Percentiles rank a stretch among this genome's conserved stretches.
Conservation (phyloP, 2,329 filamentous ascomycete genomes). For the Passalora sequoiae region DNA sequence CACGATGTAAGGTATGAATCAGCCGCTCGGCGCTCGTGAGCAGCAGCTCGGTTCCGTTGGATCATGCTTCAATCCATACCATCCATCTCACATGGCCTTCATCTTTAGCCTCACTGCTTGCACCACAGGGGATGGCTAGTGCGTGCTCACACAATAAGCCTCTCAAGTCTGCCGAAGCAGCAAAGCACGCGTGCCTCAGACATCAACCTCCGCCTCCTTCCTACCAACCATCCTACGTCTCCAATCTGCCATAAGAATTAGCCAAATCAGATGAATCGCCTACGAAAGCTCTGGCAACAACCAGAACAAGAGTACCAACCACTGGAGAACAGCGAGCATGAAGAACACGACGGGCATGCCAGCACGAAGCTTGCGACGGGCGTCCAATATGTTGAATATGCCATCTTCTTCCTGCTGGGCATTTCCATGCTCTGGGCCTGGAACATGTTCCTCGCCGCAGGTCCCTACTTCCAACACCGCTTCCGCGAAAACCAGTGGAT, state of each 20-base stretch:
- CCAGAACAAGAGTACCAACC: slow-evolving; percentile 33
- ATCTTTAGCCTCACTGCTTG: too few relatives aligned
- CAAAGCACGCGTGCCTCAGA: too few relatives aligned
- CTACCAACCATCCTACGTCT: background rate
- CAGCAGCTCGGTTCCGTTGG: too few relatives aligned
- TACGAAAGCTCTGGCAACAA: slow-evolving; percentile 26
- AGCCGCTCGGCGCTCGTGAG: too few relatives aligned
- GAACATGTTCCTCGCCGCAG: slow-evolving; percentile 98
- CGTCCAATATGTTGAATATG: slow-evolving; percentile 85
- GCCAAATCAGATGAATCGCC: slow-evolving; percentile 24
- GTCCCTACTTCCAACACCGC: slow-evolving; percentile 83
- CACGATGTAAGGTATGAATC: background rate
- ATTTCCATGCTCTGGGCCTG: slow-evolving; percentile 97
- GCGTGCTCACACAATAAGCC: too few relatives aligned
- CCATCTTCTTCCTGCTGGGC: slow-evolving; percentile 77
- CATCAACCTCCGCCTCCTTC: too few relatives aligned
- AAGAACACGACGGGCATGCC: slow-evolving; percentile 14
- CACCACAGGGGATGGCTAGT: too few relatives aligned
- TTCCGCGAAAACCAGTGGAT: slow-evolving; percentile 69
- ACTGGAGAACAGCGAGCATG: slow-evolving; percentile 21
- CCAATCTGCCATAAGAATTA: too few relatives aligned
- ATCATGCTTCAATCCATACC: too few relatives aligned
- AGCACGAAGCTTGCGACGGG: slow-evolving; percentile 5
- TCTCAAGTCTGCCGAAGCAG: too few relatives aligned
- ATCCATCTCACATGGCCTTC: too few relatives aligned